phyloP scores from a whole-genome alignment of 768 basidiomycete species.

The Mycena maculata region DNA sequence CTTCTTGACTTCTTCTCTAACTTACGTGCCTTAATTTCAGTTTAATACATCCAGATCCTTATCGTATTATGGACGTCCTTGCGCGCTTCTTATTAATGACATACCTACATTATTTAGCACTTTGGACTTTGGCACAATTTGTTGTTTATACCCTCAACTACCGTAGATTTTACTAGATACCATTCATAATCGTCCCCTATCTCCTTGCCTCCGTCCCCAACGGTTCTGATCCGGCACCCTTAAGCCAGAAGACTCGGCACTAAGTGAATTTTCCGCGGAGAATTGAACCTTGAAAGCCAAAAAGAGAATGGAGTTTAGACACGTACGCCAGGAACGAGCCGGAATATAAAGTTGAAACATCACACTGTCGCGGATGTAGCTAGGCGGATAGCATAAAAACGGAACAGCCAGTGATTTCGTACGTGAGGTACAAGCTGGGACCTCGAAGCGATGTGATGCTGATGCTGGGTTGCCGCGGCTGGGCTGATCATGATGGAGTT shows the following conservation, averaged over 20 bases:
- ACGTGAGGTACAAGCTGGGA: no score
- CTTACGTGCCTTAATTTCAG: constrained; percentile 52
- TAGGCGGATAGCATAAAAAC: no score
- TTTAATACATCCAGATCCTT: constrained; percentile 46
- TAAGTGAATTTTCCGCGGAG: constrained; percentile 6
- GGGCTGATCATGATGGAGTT: no score
- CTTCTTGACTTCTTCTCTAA: constrained; percentile 53
- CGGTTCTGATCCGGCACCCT: background rate
- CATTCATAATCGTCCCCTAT: background rate
- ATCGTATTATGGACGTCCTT: constrained; percentile 32
- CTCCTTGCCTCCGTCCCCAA: background rate
- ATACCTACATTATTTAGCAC: constrained; percentile 24
- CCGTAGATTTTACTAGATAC: constrained; percentile 23
- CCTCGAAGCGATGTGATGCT: no score
- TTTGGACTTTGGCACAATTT: constrained; percentile 6
- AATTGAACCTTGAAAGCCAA: background rate
- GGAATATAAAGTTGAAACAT: no score
- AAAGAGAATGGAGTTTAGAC: constrained; percentile 1
- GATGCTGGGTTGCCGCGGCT: no score
- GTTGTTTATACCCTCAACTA: constrained; percentile 15
- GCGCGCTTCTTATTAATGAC: constrained; percentile 23
- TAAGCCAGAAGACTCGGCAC: constrained; percentile 4
- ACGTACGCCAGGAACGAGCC: background rate
- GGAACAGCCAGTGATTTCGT: no score
- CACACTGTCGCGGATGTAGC: no score